Percentiles rank a stretch among this genome's conserved stretches.
Evolutionary conservation across 192 early-diverging fungal species (phyloP).

Genomic region (Coemansia biformis): DNA sequence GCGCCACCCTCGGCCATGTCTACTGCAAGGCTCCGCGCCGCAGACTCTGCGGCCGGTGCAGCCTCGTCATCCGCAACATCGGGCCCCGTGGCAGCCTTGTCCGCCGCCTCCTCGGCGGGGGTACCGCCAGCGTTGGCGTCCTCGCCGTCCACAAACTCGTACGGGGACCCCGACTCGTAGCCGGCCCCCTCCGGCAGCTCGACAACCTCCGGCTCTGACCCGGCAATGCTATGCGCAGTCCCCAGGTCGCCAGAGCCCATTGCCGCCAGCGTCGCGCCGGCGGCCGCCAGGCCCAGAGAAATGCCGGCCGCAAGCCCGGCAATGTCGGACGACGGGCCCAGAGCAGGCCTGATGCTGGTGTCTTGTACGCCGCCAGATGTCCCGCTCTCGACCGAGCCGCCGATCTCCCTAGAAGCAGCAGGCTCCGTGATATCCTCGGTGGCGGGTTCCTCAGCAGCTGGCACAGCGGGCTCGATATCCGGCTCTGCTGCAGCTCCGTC

Average conservation of each 20-base stretch:
- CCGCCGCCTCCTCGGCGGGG: background rate
- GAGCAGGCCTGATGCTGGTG: constrained; percentile 7
- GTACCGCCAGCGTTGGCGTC: background rate
- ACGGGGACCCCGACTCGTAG: constrained; percentile 17
- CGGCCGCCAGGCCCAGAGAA: constrained; percentile 13
- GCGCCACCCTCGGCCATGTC: background rate
- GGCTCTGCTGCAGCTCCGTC: background rate
- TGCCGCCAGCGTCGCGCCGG: constrained; percentile 14
- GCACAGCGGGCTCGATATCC: background rate
- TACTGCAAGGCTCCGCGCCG: background rate
- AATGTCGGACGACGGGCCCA: background rate
- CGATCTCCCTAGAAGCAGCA: background rate
- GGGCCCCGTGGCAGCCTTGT: background rate
- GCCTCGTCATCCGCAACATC: constrained; percentile 1
- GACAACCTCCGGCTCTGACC: constrained; percentile 12
- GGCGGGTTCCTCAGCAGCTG: constrained; percentile 1
- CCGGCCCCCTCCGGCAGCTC: constrained; percentile 9
- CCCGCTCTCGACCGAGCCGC: background rate
- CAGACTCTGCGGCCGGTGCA: constrained; percentile 7
- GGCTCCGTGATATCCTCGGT: background rate
- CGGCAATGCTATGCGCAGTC: constrained; percentile 4
- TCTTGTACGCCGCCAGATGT: constrained; percentile 3
- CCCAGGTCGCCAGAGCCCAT: background rate
- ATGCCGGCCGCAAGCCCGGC: constrained; percentile 14
- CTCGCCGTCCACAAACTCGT: constrained; percentile 13